Percentiles rank a stretch among this genome's conserved stretches.
Conservation (phyloP, 2,329 filamentous ascomycete species). For the Periconia sp. region DNA sequence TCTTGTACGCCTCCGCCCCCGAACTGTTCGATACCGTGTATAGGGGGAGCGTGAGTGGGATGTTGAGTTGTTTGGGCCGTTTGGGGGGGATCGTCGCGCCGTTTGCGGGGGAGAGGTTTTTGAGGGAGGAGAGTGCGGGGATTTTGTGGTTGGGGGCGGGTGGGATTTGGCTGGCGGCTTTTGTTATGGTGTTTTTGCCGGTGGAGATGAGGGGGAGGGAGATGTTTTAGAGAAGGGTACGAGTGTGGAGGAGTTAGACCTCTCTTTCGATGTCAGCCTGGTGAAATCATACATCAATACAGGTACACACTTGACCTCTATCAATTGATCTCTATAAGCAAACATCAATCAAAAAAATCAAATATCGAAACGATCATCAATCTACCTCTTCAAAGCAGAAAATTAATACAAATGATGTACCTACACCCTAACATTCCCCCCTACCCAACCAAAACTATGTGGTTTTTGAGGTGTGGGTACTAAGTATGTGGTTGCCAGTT, state of each 20-base stretch:
- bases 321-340: no score
- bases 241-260: no score
- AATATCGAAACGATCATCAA: no score
- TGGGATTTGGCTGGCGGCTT: conserved; percentile 31
- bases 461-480: no score
- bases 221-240: conserved; percentile 32
- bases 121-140: conserved; percentile 22
- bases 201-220: conserved; percentile 34
- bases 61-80: conserved; percentile 31
- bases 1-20: conserved; percentile 31
- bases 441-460: not conserved
- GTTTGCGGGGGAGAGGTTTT: conserved; percentile 27
- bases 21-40: conserved; percentile 32
- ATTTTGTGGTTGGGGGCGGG: conserved; percentile 34
- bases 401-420: no score
- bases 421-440: no score
- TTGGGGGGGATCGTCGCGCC: conserved; percentile 32
- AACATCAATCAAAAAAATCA: no score
- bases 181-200: conserved; percentile 31
- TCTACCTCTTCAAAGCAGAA: no score
- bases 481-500: no score
- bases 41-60: conserved; percentile 32
- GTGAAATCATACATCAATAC: no score
- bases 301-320: not conserved
- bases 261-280: no score